Evolutionary conservation across 2,329 filamentous ascomycete species (phyloP).

Genomic region (Fusarium burgessii): DNA sequence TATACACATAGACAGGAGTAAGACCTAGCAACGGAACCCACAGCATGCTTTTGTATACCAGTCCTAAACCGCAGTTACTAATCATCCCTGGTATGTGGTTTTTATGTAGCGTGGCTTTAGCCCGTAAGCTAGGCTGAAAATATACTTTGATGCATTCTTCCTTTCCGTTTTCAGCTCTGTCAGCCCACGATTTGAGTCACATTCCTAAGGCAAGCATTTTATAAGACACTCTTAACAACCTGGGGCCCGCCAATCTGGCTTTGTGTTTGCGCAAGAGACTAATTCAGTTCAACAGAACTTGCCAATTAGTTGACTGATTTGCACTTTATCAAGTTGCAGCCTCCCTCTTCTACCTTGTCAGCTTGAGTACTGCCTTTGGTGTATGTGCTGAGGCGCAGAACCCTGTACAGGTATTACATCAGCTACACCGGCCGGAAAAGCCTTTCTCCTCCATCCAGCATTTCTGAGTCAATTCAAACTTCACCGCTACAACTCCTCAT

Average conservation of each 20-base stretch:
- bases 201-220: not conserved
- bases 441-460: not conserved
- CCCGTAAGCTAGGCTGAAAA: not conserved
- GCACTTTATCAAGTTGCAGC: not conserved
- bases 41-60: not conserved
- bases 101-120: not conserved
- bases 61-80: not conserved
- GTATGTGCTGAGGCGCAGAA: not conserved
- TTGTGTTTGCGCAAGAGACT: no score
- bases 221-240: not conserved
- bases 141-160: not conserved
- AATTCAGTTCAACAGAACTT: accelerated
- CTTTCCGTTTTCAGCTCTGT: not conserved
- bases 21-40: no score
- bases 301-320: accelerated
- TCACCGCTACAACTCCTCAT: not conserved
- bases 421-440: not conserved
- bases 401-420: not conserved
- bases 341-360: accelerated
- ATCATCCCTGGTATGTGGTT: not conserved
- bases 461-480: not conserved
- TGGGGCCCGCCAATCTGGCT: not conserved
- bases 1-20: no score
- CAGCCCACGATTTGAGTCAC: not conserved
- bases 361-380: not conserved